Conservation (phyloP, 495 filamentous ascomycete genomes). For the Parmelia sp. region DNA sequence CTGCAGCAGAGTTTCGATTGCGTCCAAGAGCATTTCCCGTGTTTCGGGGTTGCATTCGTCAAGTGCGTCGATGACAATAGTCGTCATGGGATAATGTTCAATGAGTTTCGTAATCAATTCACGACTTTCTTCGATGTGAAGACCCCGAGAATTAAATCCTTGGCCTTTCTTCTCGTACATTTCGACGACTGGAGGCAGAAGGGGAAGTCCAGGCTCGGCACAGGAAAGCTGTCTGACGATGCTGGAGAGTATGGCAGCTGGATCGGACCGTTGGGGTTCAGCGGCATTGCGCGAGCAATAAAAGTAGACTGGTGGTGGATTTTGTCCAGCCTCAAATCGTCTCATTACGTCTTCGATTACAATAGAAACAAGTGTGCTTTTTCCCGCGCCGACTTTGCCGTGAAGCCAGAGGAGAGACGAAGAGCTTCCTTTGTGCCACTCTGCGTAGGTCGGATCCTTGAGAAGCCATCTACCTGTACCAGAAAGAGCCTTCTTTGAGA, state of each 20-base stretch:
- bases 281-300: constrained; percentile 34
- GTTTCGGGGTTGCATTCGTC: constrained; percentile 37
- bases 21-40: neutral
- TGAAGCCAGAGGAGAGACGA: constrained; percentile 13
- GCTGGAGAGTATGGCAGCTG: constrained; percentile 33
- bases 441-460: neutral
- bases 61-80: constrained; percentile 41
- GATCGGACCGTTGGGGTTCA: constrained; percentile 29
- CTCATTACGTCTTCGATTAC: neutral
- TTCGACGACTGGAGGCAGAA: constrained; percentile 27
- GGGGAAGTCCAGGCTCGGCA: neutral
- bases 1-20: neutral
- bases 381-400: neutral
- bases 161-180: constrained; percentile 19
- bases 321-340: neutral
- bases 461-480: constrained; percentile 10
- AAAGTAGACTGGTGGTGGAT: constrained; percentile 26
- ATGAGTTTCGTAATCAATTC: constrained; percentile 18
- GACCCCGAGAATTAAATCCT: constrained; percentile 20
- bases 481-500: neutral
- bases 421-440: constrained; percentile 7
- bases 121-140: constrained; percentile 23
- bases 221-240: constrained; percentile 31
- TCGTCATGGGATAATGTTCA: constrained; percentile 26
- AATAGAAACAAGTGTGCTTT: constrained; percentile 10